Conservation (phyloP, 805 yeast species). For the Yamadazyma takamatsuzukensis region DNA sequence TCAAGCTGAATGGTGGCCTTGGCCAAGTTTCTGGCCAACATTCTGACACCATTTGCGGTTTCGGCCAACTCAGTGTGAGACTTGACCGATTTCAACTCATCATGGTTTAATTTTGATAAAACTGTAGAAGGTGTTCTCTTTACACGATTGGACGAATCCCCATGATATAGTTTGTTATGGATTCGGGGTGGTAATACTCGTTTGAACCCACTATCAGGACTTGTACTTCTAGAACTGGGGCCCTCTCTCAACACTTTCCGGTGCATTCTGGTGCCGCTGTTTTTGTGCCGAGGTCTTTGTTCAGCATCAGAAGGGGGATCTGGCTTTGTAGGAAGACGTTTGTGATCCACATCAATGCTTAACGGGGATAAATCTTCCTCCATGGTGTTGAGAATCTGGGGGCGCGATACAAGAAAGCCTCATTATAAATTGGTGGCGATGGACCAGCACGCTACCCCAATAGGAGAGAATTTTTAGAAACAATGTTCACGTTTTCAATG, state of each 20-base stretch:
- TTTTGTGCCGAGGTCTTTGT: no score
- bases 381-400: no score
- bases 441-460: no score
- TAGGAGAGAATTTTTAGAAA: no score
- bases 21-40: constrained; percentile 66
- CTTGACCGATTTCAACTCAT: constrained; percentile 50
- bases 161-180: constrained; percentile 28
- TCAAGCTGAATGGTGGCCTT: constrained; percentile 70
- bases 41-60: constrained; percentile 76
- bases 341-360: no score
- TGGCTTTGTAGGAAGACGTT: no score
- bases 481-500: no score
- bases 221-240: constrained; percentile 7
- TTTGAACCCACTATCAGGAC: constrained; percentile 12
- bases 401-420: no score
- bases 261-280: constrained; percentile 8
- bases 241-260: constrained; percentile 12
- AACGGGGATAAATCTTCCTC: no score
- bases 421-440: no score
- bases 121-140: constrained; percentile 19
- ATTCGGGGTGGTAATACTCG: constrained; percentile 21
- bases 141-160: constrained; percentile 18
- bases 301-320: no score
- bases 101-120: constrained; percentile 26
- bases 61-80: constrained; percentile 76